These are phyloP conservation scores for Rhizopus microsporus DNA, from an alignment of 371 early-diverging fungal genomes.

Conservation along the genomic window DNA sequence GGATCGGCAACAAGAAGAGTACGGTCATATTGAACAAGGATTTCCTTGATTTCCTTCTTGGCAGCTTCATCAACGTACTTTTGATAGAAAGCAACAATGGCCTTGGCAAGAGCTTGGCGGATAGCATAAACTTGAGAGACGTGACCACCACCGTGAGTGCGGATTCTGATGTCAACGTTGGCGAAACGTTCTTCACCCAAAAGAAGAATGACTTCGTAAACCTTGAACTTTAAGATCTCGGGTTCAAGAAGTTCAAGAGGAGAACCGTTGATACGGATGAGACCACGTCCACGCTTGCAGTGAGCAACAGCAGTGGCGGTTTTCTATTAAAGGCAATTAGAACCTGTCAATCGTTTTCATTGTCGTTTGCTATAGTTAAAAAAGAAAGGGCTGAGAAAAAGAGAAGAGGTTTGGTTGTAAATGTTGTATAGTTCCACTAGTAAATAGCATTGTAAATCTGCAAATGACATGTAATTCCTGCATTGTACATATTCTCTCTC, in stretches of 20 bases:
- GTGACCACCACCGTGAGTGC: constrained; percentile 98
- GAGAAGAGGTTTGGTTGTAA: background rate
- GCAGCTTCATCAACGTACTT: constrained; percentile 99
- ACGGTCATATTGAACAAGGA: constrained; percentile 96
- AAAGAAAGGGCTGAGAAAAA: background rate
- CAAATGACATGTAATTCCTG: too few species aligned
- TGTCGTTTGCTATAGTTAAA: background rate
- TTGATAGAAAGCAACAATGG: constrained; percentile 99
- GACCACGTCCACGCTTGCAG: constrained; percentile 97
- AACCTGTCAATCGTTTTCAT: background rate
- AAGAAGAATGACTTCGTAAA: constrained; percentile 98
- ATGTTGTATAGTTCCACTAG: too few species aligned
- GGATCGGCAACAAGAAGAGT: constrained; percentile 99
- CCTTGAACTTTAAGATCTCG: constrained; percentile 96
- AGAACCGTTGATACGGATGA: constrained; percentile 94
- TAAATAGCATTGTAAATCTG: too few species aligned
- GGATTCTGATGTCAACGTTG: constrained; percentile 96
- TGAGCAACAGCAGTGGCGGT: constrained; percentile 99
- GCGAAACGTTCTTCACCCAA: constrained; percentile 97
- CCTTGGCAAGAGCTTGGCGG: constrained; percentile 99
- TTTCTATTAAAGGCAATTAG: constrained; percentile 69
- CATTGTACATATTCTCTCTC: too few species aligned
- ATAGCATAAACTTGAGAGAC: constrained; percentile 98
- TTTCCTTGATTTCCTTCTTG: constrained; percentile 99
- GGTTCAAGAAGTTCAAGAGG: constrained; percentile 97